Evolutionary conservation across 73 alveolate genomes (phyloP).

Genomic region (Effrenium voratum): DNA sequence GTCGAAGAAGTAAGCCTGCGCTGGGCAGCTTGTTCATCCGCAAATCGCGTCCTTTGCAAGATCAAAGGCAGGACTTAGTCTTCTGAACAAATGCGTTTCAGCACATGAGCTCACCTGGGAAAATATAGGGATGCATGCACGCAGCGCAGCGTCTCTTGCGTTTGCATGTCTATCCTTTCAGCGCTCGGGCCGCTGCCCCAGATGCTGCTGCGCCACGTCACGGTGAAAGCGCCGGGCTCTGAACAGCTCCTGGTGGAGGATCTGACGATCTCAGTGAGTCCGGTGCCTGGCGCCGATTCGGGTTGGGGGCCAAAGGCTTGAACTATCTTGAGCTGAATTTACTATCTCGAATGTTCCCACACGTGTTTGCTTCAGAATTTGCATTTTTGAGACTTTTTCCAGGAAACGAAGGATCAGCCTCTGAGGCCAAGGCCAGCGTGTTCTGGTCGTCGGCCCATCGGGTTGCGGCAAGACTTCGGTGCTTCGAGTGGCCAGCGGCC

Average conservation of each 20-base stretch:
- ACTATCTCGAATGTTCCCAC: no score
- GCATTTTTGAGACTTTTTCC: not conserved
- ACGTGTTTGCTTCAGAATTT: not conserved
- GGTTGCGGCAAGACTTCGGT: constrained; percentile 83
- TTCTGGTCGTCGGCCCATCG: constrained; percentile 57
- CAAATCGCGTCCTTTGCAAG: no score
- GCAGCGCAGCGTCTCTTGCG: no score
- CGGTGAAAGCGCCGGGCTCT: constrained; percentile 89
- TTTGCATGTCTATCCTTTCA: not conserved
- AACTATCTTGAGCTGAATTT: not conserved
- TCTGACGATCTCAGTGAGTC: constrained; percentile 17
- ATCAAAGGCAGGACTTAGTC: no score
- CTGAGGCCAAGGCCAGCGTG: constrained; percentile 42
- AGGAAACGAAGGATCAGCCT: not conserved
- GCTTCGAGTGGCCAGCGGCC: constrained; percentile 76
- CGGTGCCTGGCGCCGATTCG: no score
- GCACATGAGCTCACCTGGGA: no score
- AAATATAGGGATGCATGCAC: no score
- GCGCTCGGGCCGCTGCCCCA: not conserved
- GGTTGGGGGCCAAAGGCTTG: no score
- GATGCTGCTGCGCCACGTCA: constrained; percentile 74
- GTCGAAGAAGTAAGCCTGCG: no score
- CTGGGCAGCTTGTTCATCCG: no score
- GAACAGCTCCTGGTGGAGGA: constrained; percentile 75
- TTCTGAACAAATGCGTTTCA: no score